Percentiles rank a stretch among this genome's conserved stretches.
phyloP scores from a whole-genome alignment of 2,329 filamentous ascomycete genomes.

The Thielaviopsis populi region DNA sequence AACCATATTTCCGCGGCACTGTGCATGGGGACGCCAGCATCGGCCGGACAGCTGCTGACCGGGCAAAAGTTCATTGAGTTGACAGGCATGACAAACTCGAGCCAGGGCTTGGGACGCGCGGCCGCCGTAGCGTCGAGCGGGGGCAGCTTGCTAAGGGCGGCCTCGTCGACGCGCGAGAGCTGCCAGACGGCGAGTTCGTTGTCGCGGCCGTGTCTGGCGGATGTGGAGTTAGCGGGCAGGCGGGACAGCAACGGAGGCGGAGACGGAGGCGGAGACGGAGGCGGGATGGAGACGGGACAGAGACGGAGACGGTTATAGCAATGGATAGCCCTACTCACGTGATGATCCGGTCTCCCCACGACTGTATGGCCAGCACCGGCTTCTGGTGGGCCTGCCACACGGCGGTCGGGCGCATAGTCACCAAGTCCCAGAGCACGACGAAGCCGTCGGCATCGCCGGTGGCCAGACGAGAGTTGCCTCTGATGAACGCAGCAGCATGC shows the following conservation, averaged over 20 bases:
- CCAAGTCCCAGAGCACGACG: conserved; percentile 71
- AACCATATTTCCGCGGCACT: conserved; percentile 40
- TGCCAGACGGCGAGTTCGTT: conserved; percentile 79
- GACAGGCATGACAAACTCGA: conserved; percentile 69
- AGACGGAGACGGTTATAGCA: not conserved
- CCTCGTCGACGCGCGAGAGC: conserved; percentile 45
- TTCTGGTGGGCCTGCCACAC: conserved; percentile 78
- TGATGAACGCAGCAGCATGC: conserved; percentile 60
- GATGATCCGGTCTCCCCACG: conserved; percentile 63
- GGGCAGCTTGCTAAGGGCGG: conserved; percentile 47
- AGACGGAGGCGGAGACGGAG: too few relatives aligned
- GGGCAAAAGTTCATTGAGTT: conserved; percentile 94
- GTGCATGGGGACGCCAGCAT: conserved; percentile 20
- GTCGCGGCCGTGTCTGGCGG: conserved; percentile 79
- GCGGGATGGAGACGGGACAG: not conserved
- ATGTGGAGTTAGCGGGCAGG: too few relatives aligned
- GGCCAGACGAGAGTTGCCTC: conserved; percentile 57
- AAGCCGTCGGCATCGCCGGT: conserved; percentile 87
- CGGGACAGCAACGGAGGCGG: too few relatives aligned
- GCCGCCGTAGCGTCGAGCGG: conserved; percentile 49
- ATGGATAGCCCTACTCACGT: conserved; percentile 47
- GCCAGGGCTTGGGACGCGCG: conserved; percentile 54
- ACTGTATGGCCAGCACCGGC: conserved; percentile 58
- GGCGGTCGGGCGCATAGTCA: conserved; percentile 62
- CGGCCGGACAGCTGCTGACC: conserved; percentile 47